Percentiles rank a stretch among this genome's conserved stretches.
Evolutionary conservation across 352 stramenopile species (phyloP).

Genomic region (Globisporangium abappressorium): DNA sequence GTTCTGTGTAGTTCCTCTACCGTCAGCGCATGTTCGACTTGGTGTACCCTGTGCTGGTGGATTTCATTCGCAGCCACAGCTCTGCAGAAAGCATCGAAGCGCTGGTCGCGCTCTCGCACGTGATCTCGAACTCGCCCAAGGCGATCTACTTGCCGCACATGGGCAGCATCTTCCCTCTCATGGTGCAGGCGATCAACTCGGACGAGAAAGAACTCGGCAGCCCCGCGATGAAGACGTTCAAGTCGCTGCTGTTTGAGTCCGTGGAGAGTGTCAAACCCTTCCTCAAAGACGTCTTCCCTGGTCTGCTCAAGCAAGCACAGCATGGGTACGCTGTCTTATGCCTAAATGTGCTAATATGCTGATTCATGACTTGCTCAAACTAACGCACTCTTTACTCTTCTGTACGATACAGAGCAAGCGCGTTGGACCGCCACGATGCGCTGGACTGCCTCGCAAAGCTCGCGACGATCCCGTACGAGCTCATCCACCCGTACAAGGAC

Average conservation of each 20-base stretch:
- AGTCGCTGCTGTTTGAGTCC: slow-evolving; percentile 69
- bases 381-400: not conserved
- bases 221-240: slow-evolving; percentile 78
- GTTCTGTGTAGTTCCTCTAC: slow-evolving; percentile 59
- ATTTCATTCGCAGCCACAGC: slow-evolving; percentile 51
- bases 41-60: slow-evolving; percentile 66
- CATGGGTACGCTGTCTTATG: slow-evolving; percentile 43
- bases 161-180: slow-evolving; percentile 76
- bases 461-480: slow-evolving; percentile 79
- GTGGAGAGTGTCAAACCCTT: slow-evolving; percentile 81
- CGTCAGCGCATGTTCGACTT: slow-evolving; percentile 79
- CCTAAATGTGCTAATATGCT: not conserved
- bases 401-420: slow-evolving; percentile 32
- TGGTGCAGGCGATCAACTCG: slow-evolving; percentile 80
- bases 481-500: slow-evolving; percentile 88
- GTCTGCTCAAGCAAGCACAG: slow-evolving; percentile 80
- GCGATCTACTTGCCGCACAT: slow-evolving; percentile 75
- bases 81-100: slow-evolving; percentile 50
- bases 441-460: slow-evolving; percentile 79
- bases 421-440: slow-evolving; percentile 66
- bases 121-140: slow-evolving; percentile 80
- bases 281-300: slow-evolving; percentile 81
- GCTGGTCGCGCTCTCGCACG: slow-evolving; percentile 73
- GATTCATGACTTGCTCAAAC: not conserved
- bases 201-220: slow-evolving; percentile 69